phyloP scores from a whole-genome alignment of 192 early-diverging fungal genomes.

The Coemansia sp. region DNA sequence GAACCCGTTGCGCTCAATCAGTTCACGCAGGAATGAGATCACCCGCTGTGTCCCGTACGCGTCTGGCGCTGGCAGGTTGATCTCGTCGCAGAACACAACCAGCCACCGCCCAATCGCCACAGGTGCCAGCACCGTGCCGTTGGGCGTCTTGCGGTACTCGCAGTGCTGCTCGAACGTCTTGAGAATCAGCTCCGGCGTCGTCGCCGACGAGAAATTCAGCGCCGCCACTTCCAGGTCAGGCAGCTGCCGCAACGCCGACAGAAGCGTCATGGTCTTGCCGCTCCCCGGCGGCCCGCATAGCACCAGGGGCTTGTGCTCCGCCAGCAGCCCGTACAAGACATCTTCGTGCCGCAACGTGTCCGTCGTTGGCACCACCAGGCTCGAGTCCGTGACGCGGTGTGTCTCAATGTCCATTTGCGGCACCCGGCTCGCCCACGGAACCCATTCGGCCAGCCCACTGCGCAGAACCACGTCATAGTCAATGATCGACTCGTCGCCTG shows the following conservation, averaged over 20 bases:
- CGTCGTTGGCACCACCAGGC: conserved; percentile 95
- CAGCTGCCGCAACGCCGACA: conserved; percentile 88
- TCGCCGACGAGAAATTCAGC: conserved; percentile 98
- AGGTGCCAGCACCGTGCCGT: conserved; percentile 82
- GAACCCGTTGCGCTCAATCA: conserved; percentile 94
- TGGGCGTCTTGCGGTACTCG: conserved; percentile 93
- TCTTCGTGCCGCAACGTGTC: conserved; percentile 98
- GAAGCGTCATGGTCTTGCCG: conserved; percentile 99
- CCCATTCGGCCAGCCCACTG: conserved; percentile 72
- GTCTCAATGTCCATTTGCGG: conserved; percentile 94
- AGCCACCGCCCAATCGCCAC: conserved; percentile 83
- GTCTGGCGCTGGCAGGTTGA: conserved; percentile 94
- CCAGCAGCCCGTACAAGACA: conserved; percentile 90
- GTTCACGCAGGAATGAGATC: conserved; percentile 90
- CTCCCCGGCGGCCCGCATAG: conserved; percentile 99
- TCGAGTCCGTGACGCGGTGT: conserved; percentile 80
- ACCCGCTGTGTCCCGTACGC: conserved; percentile 98
- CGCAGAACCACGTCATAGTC: conserved; percentile 85
- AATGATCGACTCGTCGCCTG: conserved; percentile 56
- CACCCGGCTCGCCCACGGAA: conserved; percentile 83
- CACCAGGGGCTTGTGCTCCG: conserved; percentile 90
- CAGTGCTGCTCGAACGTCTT: conserved; percentile 97
- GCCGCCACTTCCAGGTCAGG: conserved; percentile 95
- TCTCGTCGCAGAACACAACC: conserved; percentile 99
- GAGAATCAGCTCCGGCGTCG: conserved; percentile 89